Evolutionary conservation across 495 filamentous ascomycete genomes (phyloP), one percentile per base, ranked within the genome.

Genomic region (Penicillium egyptiacum): DNA sequence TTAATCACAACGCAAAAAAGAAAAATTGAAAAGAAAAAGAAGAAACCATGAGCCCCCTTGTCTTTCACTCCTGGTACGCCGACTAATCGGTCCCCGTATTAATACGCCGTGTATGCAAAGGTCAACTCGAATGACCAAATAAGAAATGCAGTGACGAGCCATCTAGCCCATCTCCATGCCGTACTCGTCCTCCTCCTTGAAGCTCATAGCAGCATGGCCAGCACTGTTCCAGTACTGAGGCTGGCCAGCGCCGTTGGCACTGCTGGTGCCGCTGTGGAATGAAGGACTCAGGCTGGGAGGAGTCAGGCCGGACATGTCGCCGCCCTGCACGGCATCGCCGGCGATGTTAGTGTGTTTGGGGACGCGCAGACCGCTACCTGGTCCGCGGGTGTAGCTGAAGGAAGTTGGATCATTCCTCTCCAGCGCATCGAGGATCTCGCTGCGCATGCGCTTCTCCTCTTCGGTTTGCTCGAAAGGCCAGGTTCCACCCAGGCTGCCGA

Each of bases 141-240:
- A 37, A 40, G 53, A 55, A 47, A 26, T 42, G 25, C 57, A 53
- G 50, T 49, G 7, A 37, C 23, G 43, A 49, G 30, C 39, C 55
- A 41, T 42, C 74, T 67, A 86, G 31, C 31, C 12, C 71, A 88
- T 83, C 59, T 96, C 90, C 91, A 94, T 94, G 50, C 80, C 80
- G 59, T 88, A 91, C 65, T 93, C 90, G 60, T 96, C 92, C 69
- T 96, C 92, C 66, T 96, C 92, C 70, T 96, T 96, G 75, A 96
- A 92, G 65, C 81, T 81, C 66, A 88, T 84, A 25, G 79, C 83
- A 19, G 88, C 85, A 50, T 77, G 73, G 33, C 86, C 83, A 49
- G 88, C 84, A 53, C 83, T 84, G 48, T 80, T 84, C 83, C 91
- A 91, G 71, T 86, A 93, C 54, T 90, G 85, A 5, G 73, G 64